Percentiles rank a stretch among this genome's conserved stretches.
phyloP scores from a whole-genome alignment of 2,329 filamentous ascomycete genomes.

The Aspergillus neoniger region DNA sequence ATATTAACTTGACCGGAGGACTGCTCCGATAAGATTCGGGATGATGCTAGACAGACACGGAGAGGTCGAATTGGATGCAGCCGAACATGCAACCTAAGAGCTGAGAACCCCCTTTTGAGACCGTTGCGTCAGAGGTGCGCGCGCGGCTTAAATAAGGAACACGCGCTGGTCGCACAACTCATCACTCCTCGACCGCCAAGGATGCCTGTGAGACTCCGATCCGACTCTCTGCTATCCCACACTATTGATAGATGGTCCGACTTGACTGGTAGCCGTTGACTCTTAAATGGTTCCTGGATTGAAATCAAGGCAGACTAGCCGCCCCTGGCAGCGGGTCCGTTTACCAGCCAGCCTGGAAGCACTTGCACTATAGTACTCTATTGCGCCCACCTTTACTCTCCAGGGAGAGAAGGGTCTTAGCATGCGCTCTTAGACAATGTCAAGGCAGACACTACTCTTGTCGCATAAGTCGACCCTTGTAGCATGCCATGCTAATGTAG shows the following conservation, averaged over 20 bases:
- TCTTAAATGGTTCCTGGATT: not conserved
- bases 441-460: too few species aligned
- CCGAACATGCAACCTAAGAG: not conserved
- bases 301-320: not conserved
- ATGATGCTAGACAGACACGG: not conserved
- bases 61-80: not conserved
- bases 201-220: not conserved
- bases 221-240: not conserved
- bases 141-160: slow-evolving; percentile 7
- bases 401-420: not conserved
- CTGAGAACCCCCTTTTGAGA: not conserved
- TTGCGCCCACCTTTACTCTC: too few species aligned
- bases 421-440: too few species aligned
- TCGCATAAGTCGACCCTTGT: too few species aligned
- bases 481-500: too few species aligned
- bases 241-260: not conserved
- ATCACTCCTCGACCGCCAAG: not conserved
- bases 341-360: not conserved
- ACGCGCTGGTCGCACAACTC: not conserved
- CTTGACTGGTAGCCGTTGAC: not conserved
- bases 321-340: not conserved
- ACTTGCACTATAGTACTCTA: not conserved
- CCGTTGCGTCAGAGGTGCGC: slow-evolving; percentile 7
- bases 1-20: not conserved
- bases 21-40: not conserved